These are phyloP conservation scores for Nelumbo lutea DNA, from an alignment of 164 flowering plant genomes.

Conservation along the genomic window DNA sequence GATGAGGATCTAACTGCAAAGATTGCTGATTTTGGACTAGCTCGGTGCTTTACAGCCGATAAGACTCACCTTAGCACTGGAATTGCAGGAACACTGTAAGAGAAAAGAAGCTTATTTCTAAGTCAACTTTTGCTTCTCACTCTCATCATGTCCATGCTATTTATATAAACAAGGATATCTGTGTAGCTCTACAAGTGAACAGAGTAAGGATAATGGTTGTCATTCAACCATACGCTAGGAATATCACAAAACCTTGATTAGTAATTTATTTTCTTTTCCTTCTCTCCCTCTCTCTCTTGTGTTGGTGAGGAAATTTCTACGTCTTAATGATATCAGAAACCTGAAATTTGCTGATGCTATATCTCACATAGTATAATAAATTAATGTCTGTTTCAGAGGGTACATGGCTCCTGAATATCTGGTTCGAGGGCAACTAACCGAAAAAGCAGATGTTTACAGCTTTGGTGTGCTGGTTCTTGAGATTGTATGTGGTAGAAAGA, in stretches of 20 bases:
- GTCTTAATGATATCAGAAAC: not conserved
- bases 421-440: slow-evolving; percentile 22
- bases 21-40: slow-evolving; percentile 79
- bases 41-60: slow-evolving; percentile 50
- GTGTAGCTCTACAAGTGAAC: no score
- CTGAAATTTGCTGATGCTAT: no score
- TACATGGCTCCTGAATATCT: slow-evolving; percentile 26
- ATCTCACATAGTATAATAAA: no score
- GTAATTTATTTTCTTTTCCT: not conserved
- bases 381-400: slow-evolving; percentile 10
- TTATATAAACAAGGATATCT: not conserved
- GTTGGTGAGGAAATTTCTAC: not conserved
- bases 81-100: slow-evolving; percentile 57
- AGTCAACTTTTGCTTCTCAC: not conserved
- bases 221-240: no score
- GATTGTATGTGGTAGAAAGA: slow-evolving; percentile 18
- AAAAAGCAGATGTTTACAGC: slow-evolving; percentile 1
- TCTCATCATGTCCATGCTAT: not conserved
- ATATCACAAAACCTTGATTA: not conserved
- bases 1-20: slow-evolving; percentile 55
- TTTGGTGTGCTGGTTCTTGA: slow-evolving; percentile 16
- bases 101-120: slow-evolving; percentile 2
- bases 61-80: slow-evolving; percentile 71
- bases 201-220: no score
- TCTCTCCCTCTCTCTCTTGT: not conserved